Conservation (phyloP, 108 stramenopile species). For the Cyclotella sp. region DNA sequence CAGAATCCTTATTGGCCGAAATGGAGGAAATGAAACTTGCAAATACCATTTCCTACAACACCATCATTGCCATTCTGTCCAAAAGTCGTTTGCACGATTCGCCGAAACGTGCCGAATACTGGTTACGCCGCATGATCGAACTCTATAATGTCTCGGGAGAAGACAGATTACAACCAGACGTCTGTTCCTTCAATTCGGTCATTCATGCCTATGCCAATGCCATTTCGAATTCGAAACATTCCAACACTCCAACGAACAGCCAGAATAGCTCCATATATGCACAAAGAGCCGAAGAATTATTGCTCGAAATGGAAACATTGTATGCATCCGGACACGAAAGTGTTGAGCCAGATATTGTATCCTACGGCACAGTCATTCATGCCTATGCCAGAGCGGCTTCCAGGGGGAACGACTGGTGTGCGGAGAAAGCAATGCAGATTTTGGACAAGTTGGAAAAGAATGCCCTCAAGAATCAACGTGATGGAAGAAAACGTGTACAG, state of each 20-base stretch:
- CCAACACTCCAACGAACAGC: slow-evolving; percentile 30
- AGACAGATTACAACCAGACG: slow-evolving; percentile 59
- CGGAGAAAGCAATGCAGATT: slow-evolving; percentile 39
- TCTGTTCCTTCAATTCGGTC: slow-evolving; percentile 72
- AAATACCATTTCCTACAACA: slow-evolving; percentile 61
- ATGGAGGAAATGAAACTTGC: slow-evolving; percentile 37
- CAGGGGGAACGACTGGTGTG: slow-evolving; percentile 28
- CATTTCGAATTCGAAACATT: not conserved
- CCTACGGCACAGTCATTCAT: slow-evolving; percentile 66
- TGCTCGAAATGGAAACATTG: slow-evolving; percentile 60
- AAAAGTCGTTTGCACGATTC: slow-evolving; percentile 44
- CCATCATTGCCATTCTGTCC: slow-evolving; percentile 66
- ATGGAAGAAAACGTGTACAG: slow-evolving; percentile 26
- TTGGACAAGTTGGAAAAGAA: slow-evolving; percentile 34
- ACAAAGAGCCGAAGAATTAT: slow-evolving; percentile 57
- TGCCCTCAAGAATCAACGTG: slow-evolving; percentile 14
- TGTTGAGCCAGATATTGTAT: slow-evolving; percentile 64
- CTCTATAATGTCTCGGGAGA: slow-evolving; percentile 16
- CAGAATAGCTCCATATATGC: slow-evolving; percentile 32
- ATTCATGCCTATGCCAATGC: slow-evolving; percentile 61
- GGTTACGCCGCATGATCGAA: slow-evolving; percentile 61
- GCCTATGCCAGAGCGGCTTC: slow-evolving; percentile 69
- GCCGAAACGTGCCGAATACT: slow-evolving; percentile 52
- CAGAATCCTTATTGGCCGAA: slow-evolving; percentile 26
- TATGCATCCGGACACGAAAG: slow-evolving; percentile 46